Conservation (phyloP, 2,329 filamentous ascomycete genomes). For the Cladosporium sp. region DNA sequence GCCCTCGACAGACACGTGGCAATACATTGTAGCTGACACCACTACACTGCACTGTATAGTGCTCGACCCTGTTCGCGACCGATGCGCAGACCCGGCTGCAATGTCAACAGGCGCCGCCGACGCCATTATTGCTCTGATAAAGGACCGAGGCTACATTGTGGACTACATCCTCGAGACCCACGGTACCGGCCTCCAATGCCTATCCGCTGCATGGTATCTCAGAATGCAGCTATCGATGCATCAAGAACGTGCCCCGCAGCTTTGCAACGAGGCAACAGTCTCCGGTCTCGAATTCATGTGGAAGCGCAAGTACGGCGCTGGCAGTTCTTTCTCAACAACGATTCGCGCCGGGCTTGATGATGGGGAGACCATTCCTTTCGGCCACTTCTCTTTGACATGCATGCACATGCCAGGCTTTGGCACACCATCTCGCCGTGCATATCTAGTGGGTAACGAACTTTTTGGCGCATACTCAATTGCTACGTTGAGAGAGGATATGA, state of each 20-base stretch:
- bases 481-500: background rate
- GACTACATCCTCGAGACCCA: conserved; percentile 10
- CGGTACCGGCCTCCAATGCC: background rate
- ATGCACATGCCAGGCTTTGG: conserved; percentile 10
- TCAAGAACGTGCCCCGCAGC: conserved; percentile 3
- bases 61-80: conserved; percentile 13
- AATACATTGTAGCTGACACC: conserved; percentile 27
- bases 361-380: conserved; percentile 1
- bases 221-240: conserved; percentile 11
- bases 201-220: conserved; percentile 6
- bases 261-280: conserved; percentile 11
- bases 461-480: conserved; percentile 10
- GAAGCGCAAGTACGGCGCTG: conserved; percentile 12
- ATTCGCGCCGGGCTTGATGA: conserved; percentile 8
- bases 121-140: conserved; percentile 4
- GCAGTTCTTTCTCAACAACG: conserved; percentile 7
- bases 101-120: conserved; percentile 11
- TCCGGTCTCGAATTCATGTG: conserved; percentile 3
- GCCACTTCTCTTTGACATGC: background rate
- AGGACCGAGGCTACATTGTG: conserved; percentile 2
- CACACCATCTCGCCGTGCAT: conserved; percentile 5
- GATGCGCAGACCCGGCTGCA: conserved; percentile 2
- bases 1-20: conserved; percentile 46
- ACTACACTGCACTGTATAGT: conserved; percentile 7
- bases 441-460: conserved; percentile 6